phyloP scores from a whole-genome alignment of 495 filamentous ascomycete genomes.

The Parmelia sp. region DNA sequence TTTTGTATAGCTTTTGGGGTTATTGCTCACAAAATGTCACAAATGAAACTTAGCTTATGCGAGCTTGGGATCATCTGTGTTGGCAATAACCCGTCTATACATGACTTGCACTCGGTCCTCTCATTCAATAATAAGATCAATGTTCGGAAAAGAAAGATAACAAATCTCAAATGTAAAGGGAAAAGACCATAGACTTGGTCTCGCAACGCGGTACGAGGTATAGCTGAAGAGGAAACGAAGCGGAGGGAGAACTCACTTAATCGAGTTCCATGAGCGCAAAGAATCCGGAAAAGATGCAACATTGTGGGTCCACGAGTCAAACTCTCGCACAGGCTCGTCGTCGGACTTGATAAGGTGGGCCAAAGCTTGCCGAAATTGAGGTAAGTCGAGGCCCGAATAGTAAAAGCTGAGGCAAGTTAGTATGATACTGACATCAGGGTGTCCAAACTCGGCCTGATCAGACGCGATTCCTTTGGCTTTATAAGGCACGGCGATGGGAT shows the following conservation, averaged over 20 bases:
- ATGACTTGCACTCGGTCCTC: no score
- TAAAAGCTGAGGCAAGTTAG: slow-evolving; percentile 68
- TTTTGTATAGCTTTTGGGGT: no score
- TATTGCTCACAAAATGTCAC: no score
- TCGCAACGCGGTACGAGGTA: background rate
- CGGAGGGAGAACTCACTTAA: slow-evolving; percentile 40
- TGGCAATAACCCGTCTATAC: no score
- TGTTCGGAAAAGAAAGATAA: no score
- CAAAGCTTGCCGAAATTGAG: slow-evolving; percentile 47
- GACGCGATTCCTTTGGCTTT: slow-evolving; percentile 63
- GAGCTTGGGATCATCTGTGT: no score
- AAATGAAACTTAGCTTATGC: no score
- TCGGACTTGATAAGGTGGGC: slow-evolving; percentile 48
- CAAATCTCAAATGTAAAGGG: no score
- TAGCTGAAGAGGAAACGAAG: background rate
- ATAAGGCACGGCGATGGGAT: slow-evolving; percentile 60
- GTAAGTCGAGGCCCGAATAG: slow-evolving; percentile 52
- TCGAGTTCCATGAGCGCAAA: slow-evolving; percentile 43
- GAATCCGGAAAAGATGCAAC: slow-evolving; percentile 32
- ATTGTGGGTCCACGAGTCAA: slow-evolving; percentile 46
- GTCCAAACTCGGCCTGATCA: slow-evolving; percentile 61
- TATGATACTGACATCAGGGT: slow-evolving; percentile 62
- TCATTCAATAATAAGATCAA: no score
- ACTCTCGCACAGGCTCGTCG: slow-evolving; percentile 51
- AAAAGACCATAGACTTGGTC: no score